Conservation (phyloP, 768 basidiomycete genomes). For the Boletellus ananas region DNA sequence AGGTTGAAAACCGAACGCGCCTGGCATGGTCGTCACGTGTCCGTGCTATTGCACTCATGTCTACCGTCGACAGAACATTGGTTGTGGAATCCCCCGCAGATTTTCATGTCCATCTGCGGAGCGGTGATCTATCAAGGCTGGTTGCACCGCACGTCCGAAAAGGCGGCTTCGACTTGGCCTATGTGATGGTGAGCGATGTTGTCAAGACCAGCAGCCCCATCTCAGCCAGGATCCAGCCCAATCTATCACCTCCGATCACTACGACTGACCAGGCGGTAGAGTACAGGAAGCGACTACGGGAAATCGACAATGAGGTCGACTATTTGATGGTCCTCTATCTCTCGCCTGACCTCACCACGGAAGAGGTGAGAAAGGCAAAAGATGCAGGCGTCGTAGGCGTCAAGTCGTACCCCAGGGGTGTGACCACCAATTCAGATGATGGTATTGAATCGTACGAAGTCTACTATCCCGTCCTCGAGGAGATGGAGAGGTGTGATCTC, state of each 20-base stretch:
- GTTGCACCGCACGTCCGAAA: conserved; percentile 86
- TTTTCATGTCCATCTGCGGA: conserved; percentile 96
- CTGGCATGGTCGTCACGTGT: conserved; percentile 26
- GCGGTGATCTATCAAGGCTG: conserved; percentile 75
- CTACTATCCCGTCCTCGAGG: conserved; percentile 90
- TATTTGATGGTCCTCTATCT: conserved; percentile 97
- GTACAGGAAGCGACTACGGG: conserved; percentile 74
- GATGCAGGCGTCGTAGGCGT: conserved; percentile 82
- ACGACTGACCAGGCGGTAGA: conserved; percentile 73
- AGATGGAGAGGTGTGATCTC: conserved; percentile 91
- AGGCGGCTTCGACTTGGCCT: conserved; percentile 89
- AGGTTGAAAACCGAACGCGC: conserved; percentile 33
- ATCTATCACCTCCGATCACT: conserved; percentile 85
- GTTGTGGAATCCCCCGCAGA: conserved; percentile 63
- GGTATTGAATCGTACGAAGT: conserved; percentile 94
- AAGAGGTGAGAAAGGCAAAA: conserved; percentile 86
- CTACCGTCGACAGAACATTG: not conserved
- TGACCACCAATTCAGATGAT: conserved; percentile 94
- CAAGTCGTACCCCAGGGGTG: conserved; percentile 95
- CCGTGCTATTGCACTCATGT: conserved; percentile 11
- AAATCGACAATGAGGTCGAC: conserved; percentile 71
- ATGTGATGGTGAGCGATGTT: conserved; percentile 78
- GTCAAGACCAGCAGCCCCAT: conserved; percentile 5
- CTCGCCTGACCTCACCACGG: conserved; percentile 85
- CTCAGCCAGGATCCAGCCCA: conserved; percentile 58